These are phyloP conservation scores for Aspergillus japonicus DNA, from an alignment of 2,329 filamentous ascomycete species.

Conservation along the genomic window DNA sequence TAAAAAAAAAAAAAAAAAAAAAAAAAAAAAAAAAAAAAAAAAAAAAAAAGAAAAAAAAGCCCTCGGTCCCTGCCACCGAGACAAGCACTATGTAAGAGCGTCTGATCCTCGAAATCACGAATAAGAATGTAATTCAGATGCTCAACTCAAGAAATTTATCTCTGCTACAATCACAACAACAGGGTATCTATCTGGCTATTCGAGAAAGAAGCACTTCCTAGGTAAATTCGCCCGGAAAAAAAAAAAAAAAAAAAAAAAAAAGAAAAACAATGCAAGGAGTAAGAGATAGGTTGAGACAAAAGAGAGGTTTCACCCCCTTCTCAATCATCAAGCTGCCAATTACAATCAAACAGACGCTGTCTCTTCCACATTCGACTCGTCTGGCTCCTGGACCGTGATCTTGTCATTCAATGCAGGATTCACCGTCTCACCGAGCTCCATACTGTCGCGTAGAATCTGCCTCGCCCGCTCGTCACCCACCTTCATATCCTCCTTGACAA, in stretches of 20 bases:
- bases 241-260: no score
- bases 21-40: no score
- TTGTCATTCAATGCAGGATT: slow-evolving; percentile 64
- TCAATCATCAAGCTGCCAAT: background rate
- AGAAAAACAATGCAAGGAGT: no score
- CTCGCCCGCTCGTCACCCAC: slow-evolving; percentile 49
- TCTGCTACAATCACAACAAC: background rate
- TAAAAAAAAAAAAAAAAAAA: no score
- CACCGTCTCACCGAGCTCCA: slow-evolving; percentile 64
- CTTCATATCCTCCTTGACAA: slow-evolving; percentile 61
- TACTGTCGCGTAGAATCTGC: slow-evolving; percentile 65
- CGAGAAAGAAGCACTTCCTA: background rate
- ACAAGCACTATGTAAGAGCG: no score
- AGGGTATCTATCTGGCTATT: background rate
- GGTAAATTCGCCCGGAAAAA: background rate
- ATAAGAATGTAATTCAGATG: no score
- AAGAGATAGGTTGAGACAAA: no score
- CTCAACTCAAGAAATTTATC: no score
- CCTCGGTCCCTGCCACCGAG: no score
- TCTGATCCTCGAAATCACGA: no score
- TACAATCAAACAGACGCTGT: background rate
- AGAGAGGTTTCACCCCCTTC: background rate
- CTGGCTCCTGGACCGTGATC: slow-evolving; percentile 33
- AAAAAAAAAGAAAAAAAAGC: no score
- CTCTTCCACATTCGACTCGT: background rate